Evolutionary conservation across 2,329 filamentous ascomycete genomes (phyloP).

Genomic region (Paracamarosporium sp.): DNA sequence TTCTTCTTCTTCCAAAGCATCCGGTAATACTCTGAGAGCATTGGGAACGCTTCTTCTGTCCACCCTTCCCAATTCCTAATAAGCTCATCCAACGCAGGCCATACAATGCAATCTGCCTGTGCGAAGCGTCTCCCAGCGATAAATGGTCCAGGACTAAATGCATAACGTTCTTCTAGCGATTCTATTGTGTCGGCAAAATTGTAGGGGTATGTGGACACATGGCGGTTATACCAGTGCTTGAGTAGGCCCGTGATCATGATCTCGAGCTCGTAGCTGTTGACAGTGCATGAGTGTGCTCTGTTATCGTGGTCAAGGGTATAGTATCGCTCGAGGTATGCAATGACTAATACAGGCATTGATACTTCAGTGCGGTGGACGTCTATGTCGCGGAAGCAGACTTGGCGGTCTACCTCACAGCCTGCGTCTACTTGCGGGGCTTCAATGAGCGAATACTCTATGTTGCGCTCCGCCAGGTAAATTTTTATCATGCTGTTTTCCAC

Average conservation of each 20-base stretch:
- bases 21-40: conserved; percentile 33
- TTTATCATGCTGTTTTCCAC: conserved; percentile 41
- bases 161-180: conserved; percentile 27
- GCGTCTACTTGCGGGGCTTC: conserved; percentile 28
- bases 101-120: conserved; percentile 41
- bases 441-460: conserved; percentile 20
- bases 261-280: conserved; percentile 28
- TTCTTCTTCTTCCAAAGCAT: conserved; percentile 41
- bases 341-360: conserved; percentile 25
- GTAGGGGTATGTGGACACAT: conserved; percentile 15
- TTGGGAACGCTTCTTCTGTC: conserved; percentile 24
- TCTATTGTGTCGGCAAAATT: conserved; percentile 24
- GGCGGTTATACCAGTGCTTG: conserved; percentile 24
- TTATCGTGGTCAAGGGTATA: conserved; percentile 30
- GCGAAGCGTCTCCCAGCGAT: conserved; percentile 39
- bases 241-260: conserved; percentile 17
- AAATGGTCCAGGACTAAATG: conserved; percentile 26
- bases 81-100: conserved; percentile 40
- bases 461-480: conserved; percentile 38
- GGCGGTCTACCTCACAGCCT: conserved; percentile 25
- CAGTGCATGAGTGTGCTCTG: conserved; percentile 21
- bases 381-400: conserved; percentile 41
- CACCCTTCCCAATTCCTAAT: conserved; percentile 28
- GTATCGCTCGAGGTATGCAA: conserved; percentile 45
- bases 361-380: conserved; percentile 44